These are phyloP conservation scores for Aspergillus unguis DNA, from an alignment of 2,329 filamentous ascomycete species.

Conservation along the genomic window DNA sequence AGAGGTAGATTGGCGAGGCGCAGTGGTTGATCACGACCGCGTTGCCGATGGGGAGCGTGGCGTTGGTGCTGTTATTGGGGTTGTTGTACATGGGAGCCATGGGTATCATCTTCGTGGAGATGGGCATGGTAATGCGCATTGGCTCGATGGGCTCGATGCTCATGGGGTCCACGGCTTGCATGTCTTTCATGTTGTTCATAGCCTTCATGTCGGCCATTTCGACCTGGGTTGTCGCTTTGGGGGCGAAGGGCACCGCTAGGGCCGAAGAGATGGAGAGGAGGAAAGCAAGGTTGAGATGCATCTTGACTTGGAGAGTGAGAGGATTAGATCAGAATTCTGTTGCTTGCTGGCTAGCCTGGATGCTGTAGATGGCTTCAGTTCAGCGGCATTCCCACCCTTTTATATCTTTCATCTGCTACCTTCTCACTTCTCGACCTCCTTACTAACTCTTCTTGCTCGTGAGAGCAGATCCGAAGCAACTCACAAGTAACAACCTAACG, in stretches of 20 bases:
- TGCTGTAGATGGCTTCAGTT: not conserved
- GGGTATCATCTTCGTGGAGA: too few relatives aligned
- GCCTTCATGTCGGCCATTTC: not conserved
- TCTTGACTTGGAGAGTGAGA: not conserved
- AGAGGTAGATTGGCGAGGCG: constrained; percentile 33
- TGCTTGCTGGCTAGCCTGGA: not conserved
- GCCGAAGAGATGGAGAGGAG: constrained; percentile 7
- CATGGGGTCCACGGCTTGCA: not conserved
- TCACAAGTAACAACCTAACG: too few relatives aligned
- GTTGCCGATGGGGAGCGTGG: constrained; percentile 23
- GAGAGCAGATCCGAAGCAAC: too few relatives aligned
- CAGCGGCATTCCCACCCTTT: not conserved
- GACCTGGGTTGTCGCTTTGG: not conserved
- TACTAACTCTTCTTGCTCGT: too few relatives aligned
- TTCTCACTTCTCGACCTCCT: too few relatives aligned
- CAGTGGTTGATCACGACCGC: constrained; percentile 38
- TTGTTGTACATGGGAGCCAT: not conserved
- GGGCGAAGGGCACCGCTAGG: constrained; percentile 1
- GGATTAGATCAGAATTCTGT: not conserved
- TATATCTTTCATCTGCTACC: not conserved
- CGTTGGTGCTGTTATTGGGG: not conserved
- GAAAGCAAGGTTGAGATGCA: constrained; percentile 7
- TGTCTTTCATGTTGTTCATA: not conserved
- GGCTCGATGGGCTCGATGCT: not conserved
- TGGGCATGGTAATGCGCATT: too few relatives aligned